These are phyloP conservation scores for Crepidotus variabilis DNA, from an alignment of 768 basidiomycete species.

Conservation along the genomic window DNA sequence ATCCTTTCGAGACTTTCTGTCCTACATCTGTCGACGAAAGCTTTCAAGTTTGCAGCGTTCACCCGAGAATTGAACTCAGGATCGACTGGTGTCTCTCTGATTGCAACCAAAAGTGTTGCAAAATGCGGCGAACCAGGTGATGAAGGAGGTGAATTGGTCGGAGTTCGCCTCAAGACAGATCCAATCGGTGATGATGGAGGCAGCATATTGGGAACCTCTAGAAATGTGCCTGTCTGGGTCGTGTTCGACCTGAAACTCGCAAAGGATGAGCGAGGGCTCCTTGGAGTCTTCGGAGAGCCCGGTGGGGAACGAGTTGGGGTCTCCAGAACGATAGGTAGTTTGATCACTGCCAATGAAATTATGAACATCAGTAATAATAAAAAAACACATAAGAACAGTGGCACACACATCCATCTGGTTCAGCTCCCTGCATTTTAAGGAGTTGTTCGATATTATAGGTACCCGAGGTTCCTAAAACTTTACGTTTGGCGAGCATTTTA, in stretches of 20 bases:
- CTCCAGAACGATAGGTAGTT: conserved; percentile 12
- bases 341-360: conserved; percentile 8
- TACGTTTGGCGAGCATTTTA: conserved; percentile 13
- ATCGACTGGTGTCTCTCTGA: conserved; percentile 6
- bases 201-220: not conserved
- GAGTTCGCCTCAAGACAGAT: not conserved
- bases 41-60: conserved; percentile 11
- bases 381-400: not conserved
- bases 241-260: not conserved
- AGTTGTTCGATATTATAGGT: conserved; percentile 10
- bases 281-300: not conserved
- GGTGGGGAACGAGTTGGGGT: not conserved
- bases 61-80: conserved; percentile 11
- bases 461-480: conserved; percentile 15
- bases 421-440: conserved; percentile 15
- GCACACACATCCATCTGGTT: conserved; percentile 12
- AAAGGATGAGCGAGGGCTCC: conserved; percentile 1
- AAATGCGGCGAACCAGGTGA: not conserved
- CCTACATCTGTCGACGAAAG: conserved; percentile 15
- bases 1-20: conserved; percentile 13
- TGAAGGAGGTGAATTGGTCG: not conserved
- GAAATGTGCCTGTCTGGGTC: not conserved
- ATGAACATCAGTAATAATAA: not conserved
- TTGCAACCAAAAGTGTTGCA: conserved; percentile 1
- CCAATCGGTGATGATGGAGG: not conserved